Evolutionary conservation across 2,329 filamentous ascomycete species (phyloP).

Genomic region (Penicillium crustosum): DNA sequence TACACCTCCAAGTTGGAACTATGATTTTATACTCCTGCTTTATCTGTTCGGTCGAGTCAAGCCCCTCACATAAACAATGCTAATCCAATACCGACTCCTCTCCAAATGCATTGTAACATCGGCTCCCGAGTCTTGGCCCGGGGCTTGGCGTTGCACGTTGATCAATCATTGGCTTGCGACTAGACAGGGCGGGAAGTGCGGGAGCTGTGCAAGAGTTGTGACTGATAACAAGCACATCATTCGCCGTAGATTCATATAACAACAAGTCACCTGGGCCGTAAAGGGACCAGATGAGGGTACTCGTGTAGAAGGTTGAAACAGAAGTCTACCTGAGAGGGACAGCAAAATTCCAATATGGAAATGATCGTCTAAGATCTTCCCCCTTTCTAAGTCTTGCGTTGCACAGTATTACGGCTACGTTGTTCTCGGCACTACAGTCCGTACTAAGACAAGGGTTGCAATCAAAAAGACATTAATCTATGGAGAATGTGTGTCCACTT

Average conservation of each 20-base stretch:
- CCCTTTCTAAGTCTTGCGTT: not conserved
- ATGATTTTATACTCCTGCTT: not conserved
- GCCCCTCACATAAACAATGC: not conserved
- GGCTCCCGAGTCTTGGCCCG: conserved; percentile 12
- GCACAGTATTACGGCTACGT: not conserved
- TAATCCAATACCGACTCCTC: not conserved
- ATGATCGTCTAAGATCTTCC: not conserved
- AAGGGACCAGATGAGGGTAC: not conserved
- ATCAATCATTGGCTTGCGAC: not conserved
- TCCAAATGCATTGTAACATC: conserved; percentile 13
- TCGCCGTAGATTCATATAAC: not conserved
- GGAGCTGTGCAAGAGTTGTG: not conserved
- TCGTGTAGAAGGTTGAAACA: not conserved
- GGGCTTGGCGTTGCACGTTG: conserved; percentile 19
- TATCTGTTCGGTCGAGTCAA: not conserved
- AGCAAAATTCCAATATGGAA: not conserved
- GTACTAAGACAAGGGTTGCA: not conserved
- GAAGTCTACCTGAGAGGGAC: not conserved
- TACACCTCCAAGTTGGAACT: not conserved
- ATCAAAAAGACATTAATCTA: not conserved
- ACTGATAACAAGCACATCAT: not conserved
- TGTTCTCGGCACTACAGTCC: not conserved
- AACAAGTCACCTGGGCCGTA: not conserved
- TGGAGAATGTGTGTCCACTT: not conserved
- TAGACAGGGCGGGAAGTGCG: not conserved